Conservation (phyloP, 2,329 filamentous ascomycete species). For the Harringtonia aguacate region DNA sequence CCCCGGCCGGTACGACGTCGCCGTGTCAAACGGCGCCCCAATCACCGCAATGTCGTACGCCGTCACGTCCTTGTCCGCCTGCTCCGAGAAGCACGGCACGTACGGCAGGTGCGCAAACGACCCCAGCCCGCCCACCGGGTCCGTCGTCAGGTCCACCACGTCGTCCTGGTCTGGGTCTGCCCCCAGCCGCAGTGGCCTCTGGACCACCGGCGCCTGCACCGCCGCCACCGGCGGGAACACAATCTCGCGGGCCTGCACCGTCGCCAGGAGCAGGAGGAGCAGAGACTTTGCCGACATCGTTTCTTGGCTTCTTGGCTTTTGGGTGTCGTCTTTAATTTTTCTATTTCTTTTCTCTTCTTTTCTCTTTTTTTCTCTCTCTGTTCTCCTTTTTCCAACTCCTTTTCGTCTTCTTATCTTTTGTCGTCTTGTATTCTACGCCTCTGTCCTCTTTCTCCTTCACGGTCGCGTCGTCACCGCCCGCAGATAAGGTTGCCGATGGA, state of each 20-base stretch:
- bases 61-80: constrained; percentile 33
- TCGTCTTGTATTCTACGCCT: background rate
- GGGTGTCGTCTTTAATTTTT: background rate
- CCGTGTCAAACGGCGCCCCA: constrained; percentile 40
- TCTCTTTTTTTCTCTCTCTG: background rate
- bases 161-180: background rate
- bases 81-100: constrained; percentile 39
- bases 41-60: constrained; percentile 48
- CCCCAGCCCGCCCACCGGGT: constrained; percentile 43
- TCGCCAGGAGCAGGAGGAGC: constrained; percentile 1
- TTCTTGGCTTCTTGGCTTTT: no score
- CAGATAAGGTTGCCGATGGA: background rate
- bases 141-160: constrained; percentile 28
- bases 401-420: background rate
- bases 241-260: constrained; percentile 8
- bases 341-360: no score
- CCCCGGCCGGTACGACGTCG: constrained; percentile 14
- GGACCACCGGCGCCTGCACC: background rate
- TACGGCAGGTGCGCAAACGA: constrained; percentile 54
- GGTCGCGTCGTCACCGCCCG: no score
- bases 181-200: background rate
- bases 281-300: background rate
- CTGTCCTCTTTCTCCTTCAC: no score
- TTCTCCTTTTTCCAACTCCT: background rate
- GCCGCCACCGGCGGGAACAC: constrained; percentile 9